These are phyloP conservation scores for Ophiostoma fasciatum DNA, from an alignment of 2,329 filamentous ascomycete species.

Conservation along the genomic window DNA sequence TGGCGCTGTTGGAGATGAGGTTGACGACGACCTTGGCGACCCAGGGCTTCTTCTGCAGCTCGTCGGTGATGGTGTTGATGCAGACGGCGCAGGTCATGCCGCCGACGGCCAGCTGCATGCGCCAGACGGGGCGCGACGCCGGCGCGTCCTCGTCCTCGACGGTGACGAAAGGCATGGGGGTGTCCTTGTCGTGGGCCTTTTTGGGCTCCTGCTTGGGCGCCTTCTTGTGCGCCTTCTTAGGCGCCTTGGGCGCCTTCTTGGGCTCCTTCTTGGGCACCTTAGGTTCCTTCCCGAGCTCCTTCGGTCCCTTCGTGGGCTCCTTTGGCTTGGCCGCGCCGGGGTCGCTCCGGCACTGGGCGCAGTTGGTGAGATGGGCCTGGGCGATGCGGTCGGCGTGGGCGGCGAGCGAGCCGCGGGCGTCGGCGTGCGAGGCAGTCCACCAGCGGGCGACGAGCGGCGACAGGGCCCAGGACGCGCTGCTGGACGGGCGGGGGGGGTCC, in stretches of 20 bases:
- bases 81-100: conserved; percentile 66
- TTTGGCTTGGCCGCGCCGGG: no score
- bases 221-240: no score
- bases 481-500: no score
- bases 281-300: background rate
- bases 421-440: conserved; percentile 5
- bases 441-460: conserved; percentile 11
- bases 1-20: conserved; percentile 52
- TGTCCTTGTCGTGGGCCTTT: conserved; percentile 8
- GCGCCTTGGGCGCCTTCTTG: no score
- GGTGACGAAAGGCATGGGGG: conserved; percentile 18
- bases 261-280: background rate
- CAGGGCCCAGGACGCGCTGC: conserved; percentile 5
- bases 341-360: conserved; percentile 23
- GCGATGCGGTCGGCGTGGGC: conserved; percentile 3
- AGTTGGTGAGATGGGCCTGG: conserved; percentile 27
- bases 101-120: conserved; percentile 42
- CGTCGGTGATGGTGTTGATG: conserved; percentile 44
- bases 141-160: conserved; percentile 20
- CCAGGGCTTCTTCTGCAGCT: conserved; percentile 42
- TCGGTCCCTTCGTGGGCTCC: background rate
- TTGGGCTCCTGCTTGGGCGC: background rate
- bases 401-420: background rate
- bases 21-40: conserved; percentile 45
- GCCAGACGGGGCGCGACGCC: conserved; percentile 24